Evolutionary conservation across 495 filamentous ascomycete species (phyloP).

Genomic region (Trichoderma orchidacearum): DNA sequence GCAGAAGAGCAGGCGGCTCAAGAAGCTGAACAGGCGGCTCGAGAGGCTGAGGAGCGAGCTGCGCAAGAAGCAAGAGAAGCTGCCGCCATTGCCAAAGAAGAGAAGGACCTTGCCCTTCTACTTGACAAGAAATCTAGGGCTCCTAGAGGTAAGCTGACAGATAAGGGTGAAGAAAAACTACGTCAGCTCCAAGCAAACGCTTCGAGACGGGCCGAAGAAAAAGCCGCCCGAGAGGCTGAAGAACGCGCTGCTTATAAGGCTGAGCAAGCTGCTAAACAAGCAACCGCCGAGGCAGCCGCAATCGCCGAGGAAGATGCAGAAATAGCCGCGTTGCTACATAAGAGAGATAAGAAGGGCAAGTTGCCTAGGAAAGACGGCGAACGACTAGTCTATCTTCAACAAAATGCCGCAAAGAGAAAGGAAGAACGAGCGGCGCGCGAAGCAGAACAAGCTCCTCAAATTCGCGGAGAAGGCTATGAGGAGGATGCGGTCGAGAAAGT

Average conservation of each 20-base stretch:
- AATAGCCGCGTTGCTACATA: background rate
- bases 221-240: conserved; percentile 8
- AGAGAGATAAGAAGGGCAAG: conserved; percentile 9
- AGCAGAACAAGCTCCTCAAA: conserved; percentile 8
- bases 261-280: background rate
- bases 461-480: background rate
- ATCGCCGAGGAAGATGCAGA: background rate
- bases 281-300: background rate
- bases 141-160: conserved; percentile 13
- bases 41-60: conserved; percentile 5
- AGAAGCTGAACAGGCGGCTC: background rate
- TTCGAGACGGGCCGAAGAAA: too few species aligned
- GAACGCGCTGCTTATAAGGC: conserved; percentile 3
- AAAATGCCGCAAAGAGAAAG: conserved; percentile 15
- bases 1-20: conserved; percentile 3
- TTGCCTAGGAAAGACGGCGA: conserved; percentile 20
- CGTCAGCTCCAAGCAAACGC: too few species aligned
- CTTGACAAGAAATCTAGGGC: conserved; percentile 10
- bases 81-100: background rate
- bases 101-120: conserved; percentile 4
- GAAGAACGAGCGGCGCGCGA: conserved; percentile 12
- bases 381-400: conserved; percentile 21
- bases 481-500: conserved; percentile 10
- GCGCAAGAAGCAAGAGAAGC: conserved; percentile 2
- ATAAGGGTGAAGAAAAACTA: conserved; percentile 19